These are phyloP conservation scores for Dactylella cylindrospora DNA, from an alignment of 2,329 filamentous ascomycete species.

Conservation along the genomic window DNA sequence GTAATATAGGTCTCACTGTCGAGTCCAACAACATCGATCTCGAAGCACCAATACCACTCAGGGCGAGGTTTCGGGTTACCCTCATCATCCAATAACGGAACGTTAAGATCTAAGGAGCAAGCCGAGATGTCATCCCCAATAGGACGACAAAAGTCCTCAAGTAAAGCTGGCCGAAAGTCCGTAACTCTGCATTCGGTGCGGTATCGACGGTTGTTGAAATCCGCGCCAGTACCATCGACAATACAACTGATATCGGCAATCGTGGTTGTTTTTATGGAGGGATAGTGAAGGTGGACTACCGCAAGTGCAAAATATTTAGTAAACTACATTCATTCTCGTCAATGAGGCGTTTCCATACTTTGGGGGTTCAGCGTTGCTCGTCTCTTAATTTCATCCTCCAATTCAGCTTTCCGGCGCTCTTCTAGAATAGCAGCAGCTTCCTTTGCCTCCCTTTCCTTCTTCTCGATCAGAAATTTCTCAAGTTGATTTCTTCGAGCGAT, in stretches of 20 bases:
- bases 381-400: conserved; percentile 19
- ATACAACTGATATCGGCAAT: conserved; percentile 10
- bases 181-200: conserved; percentile 33
- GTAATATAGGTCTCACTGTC: conserved; percentile 12
- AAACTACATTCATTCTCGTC: too few relatives aligned
- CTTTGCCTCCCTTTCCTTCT: not conserved
- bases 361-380: conserved; percentile 27
- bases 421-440: too few relatives aligned
- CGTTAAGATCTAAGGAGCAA: conserved; percentile 1
- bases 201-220: conserved; percentile 35
- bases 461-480: conserved; percentile 5
- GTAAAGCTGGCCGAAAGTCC: conserved; percentile 21
- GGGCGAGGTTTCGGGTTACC: conserved; percentile 2
- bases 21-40: conserved; percentile 29
- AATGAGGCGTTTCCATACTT: conserved; percentile 2
- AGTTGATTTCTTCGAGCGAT: conserved; percentile 17
- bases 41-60: conserved; percentile 39
- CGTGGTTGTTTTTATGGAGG: conserved; percentile 23
- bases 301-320: not conserved
- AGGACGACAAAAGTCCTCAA: conserved; percentile 19
- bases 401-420: conserved; percentile 4
- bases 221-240: conserved; percentile 14
- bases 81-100: not conserved
- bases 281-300: conserved; percentile 23
- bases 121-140: conserved; percentile 15